Evolutionary conservation across 1,284 basidiomycete species (phyloP).

Genomic region (Somion occarium): DNA sequence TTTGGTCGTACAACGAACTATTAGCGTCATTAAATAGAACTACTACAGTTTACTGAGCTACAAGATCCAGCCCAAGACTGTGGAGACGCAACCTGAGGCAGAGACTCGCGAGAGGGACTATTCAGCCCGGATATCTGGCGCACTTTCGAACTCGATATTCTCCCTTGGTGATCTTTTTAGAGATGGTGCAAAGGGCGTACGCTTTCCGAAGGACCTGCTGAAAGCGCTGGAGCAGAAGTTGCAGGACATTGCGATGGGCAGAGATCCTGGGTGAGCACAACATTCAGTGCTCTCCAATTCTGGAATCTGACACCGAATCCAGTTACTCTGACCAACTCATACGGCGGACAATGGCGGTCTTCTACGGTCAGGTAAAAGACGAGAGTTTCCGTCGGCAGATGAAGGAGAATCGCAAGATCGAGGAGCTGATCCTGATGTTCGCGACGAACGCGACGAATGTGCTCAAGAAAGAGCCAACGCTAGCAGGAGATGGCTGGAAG

Average conservation of each 20-base stretch:
- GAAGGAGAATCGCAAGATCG: conserved; percentile 95
- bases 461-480: conserved; percentile 76
- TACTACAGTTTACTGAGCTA: conserved; percentile 58
- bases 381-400: conserved; percentile 83
- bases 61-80: conserved; percentile 60
- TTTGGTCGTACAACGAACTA: neutral
- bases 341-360: conserved; percentile 83
- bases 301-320: conserved; percentile 1
- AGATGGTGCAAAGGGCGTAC: conserved; percentile 77
- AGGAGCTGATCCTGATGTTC: conserved; percentile 95
- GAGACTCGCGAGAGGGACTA: conserved; percentile 55
- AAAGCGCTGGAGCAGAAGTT: conserved; percentile 85
- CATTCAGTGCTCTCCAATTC: neutral
- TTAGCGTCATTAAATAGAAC: neutral
- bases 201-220: conserved; percentile 89
- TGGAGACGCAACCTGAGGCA: conserved; percentile 30
- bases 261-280: conserved; percentile 71
- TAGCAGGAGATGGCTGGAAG: conserved; percentile 88
- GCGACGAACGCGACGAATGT: conserved; percentile 85
- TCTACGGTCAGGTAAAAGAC: conserved; percentile 86
- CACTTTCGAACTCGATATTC: conserved; percentile 68
- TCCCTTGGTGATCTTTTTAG: conserved; percentile 83
- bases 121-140: conserved; percentile 59
- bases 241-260: conserved; percentile 89
- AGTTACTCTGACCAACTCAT: conserved; percentile 88